These are phyloP conservation scores for Tuber magnatum DNA, from an alignment of 495 filamentous ascomycete genomes.

Conservation along the genomic window DNA sequence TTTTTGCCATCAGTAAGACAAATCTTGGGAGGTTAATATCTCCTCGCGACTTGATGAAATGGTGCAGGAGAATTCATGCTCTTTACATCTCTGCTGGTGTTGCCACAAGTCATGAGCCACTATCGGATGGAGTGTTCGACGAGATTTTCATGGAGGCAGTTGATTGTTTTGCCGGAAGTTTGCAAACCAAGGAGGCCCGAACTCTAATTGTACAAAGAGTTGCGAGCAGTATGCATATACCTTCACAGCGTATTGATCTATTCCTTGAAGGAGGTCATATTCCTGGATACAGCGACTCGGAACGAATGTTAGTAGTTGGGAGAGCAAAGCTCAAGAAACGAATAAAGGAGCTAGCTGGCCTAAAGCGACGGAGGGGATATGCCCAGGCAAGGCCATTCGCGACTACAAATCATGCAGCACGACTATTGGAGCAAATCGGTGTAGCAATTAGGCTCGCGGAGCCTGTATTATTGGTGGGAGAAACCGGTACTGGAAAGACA, in stretches of 20 bases:
- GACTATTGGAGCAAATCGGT: slow-evolving; percentile 75
- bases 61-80: slow-evolving; percentile 66
- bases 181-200: slow-evolving; percentile 60
- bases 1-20: slow-evolving; percentile 51
- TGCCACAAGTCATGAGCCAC: slow-evolving; percentile 61
- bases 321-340: slow-evolving; percentile 53
- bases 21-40: slow-evolving; percentile 56
- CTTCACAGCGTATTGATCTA: slow-evolving; percentile 65
- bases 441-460: slow-evolving; percentile 74
- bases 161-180: slow-evolving; percentile 76
- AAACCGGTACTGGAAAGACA: slow-evolving; percentile 97
- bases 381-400: slow-evolving; percentile 56
- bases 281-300: slow-evolving; percentile 55
- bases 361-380: slow-evolving; percentile 45
- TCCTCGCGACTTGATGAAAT: slow-evolving; percentile 80
- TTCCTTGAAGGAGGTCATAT: slow-evolving; percentile 58
- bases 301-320: slow-evolving; percentile 58
- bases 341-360: slow-evolving; percentile 34
- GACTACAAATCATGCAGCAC: slow-evolving; percentile 61
- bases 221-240: slow-evolving; percentile 76
- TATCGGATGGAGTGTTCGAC: slow-evolving; percentile 64
- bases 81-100: slow-evolving; percentile 54
- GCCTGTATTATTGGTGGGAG: slow-evolving; percentile 86
- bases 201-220: slow-evolving; percentile 58
- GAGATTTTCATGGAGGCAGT: slow-evolving; percentile 83